Evolutionary conservation across 1,284 basidiomycete genomes (phyloP).

Genomic region (Ceraceosorus guamensis): DNA sequence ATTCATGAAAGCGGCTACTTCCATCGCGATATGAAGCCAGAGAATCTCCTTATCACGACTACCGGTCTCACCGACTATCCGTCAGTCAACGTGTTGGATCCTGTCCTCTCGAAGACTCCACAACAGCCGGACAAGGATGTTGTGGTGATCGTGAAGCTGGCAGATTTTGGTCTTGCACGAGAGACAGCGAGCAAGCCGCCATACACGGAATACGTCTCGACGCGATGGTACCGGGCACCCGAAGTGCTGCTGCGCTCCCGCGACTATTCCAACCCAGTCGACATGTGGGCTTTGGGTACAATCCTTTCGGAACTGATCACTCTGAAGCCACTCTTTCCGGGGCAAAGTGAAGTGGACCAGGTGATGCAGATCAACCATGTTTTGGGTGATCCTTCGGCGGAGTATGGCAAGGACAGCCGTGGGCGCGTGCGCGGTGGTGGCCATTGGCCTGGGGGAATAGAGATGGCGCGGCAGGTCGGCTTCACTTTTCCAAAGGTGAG

Average conservation of each 20-base stretch:
- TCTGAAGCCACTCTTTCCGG: slow-evolving; percentile 93
- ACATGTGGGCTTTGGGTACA: slow-evolving; percentile 98
- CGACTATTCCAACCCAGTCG: slow-evolving; percentile 91
- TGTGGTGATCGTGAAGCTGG: slow-evolving; percentile 92
- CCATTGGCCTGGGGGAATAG: slow-evolving; percentile 73
- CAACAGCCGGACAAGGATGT: slow-evolving; percentile 70
- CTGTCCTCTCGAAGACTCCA: slow-evolving; percentile 11
- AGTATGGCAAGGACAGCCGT: slow-evolving; percentile 70
- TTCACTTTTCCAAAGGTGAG: slow-evolving; percentile 80
- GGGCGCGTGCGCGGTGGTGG: slow-evolving; percentile 74
- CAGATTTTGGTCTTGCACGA: slow-evolving; percentile 93
- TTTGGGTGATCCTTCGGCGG: slow-evolving; percentile 80
- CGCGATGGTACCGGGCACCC: slow-evolving; percentile 97
- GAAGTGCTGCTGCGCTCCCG: slow-evolving; percentile 86
- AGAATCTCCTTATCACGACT: slow-evolving; percentile 99
- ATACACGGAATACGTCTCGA: slow-evolving; percentile 98
- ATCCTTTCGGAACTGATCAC: slow-evolving; percentile 96
- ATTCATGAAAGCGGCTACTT: slow-evolving; percentile 91
- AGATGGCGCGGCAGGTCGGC: slow-evolving; percentile 77
- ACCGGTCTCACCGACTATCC: slow-evolving; percentile 91
- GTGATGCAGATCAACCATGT: slow-evolving; percentile 80
- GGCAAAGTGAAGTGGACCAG: slow-evolving; percentile 89
- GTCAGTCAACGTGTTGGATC: slow-evolving; percentile 23
- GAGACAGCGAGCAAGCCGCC: slow-evolving; percentile 82
- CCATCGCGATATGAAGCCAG: slow-evolving; percentile 99